Base-by-base conservation (phyloP, 2,329 filamentous ascomycete genomes). In the Colletotrichum somersetense region DNA sequence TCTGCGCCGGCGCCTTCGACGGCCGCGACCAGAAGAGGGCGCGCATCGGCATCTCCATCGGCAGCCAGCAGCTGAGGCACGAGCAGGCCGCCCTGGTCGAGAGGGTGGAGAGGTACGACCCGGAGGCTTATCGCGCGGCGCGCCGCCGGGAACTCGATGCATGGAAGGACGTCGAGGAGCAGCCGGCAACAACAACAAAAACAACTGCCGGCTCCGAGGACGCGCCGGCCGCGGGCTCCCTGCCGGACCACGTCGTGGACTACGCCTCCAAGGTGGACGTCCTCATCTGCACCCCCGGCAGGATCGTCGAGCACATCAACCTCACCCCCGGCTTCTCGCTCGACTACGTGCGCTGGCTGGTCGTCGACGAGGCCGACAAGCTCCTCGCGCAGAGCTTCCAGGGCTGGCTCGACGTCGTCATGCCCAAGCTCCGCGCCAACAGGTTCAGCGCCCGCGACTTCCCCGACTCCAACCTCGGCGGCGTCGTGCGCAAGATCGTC, bases 311-410 rank as follows among this genome's bases (percentile, higher is more conserved):
- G 77, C 96, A 98, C 80, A 88, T 98, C 62, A 91, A 92, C 74
- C 91, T 91, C 72, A 98, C 96, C 0, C 89, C 90, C 3, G 95
- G 94, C 0, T 98, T 98, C 79, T 89, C 87, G 0, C 85, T 98
- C 30, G 89, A 92, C 68, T 88, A 93, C 78, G 85, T 98, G 5
- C 89, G 93, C 73, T 98, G 95, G 95, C 86, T 98, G 0, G 89
- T 98, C 3, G 92, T 98, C 57, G 96, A 98, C 77, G 96, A 98
- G 82, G 96, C 96, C 14, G 96, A 98, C 81, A 94, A 96, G 78
- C 85, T 98, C 16, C 88, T 98, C 7, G 92, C 95, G 55, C 94
- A 98, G 80, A 95, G 93, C 77, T 98, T 96, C 81, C 95, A 98
- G 79, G 93, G 96, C 77, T 98, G 95, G 95, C 85, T 97, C 3